phyloP scores from a whole-genome alignment of 805 yeast genomes.

The Spencermartinsiella europaea region DNA sequence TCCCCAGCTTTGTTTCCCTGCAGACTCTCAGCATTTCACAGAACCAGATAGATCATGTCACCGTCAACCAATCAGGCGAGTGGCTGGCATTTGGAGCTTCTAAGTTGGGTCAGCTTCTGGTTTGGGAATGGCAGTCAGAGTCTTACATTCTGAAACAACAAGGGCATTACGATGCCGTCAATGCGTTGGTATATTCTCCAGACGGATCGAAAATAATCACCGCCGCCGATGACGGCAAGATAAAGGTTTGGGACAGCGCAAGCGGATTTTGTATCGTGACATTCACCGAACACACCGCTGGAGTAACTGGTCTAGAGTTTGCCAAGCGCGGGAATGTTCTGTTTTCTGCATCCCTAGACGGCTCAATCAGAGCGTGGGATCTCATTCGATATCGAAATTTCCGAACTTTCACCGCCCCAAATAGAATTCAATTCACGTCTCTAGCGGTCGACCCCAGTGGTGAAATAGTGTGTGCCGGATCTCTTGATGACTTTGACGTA shows the following conservation, averaged over 20 bases:
- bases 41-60: slow-evolving; percentile 76
- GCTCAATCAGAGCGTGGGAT: slow-evolving; percentile 98
- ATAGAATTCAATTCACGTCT: slow-evolving; percentile 78
- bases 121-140: slow-evolving; percentile 98
- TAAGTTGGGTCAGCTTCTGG: slow-evolving; percentile 85
- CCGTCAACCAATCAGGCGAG: slow-evolving; percentile 80
- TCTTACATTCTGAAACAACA: slow-evolving; percentile 93
- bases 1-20: slow-evolving; percentile 71
- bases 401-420: slow-evolving; percentile 89
- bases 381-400: slow-evolving; percentile 87
- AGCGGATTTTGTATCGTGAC: slow-evolving; percentile 93
- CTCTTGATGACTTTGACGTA: slow-evolving; percentile 81
- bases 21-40: slow-evolving; percentile 93
- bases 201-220: slow-evolving; percentile 92
- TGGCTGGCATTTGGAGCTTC: slow-evolving; percentile 96
- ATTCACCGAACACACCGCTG: slow-evolving; percentile 82
- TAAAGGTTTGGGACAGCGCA: slow-evolving; percentile 90
- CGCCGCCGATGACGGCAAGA: slow-evolving; percentile 94
- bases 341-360: slow-evolving; percentile 89
- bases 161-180: slow-evolving; percentile 92
- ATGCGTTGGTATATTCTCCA: slow-evolving; percentile 80
- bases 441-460: slow-evolving; percentile 97
- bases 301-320: slow-evolving; percentile 83
- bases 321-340: slow-evolving; percentile 87
- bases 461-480: slow-evolving; percentile 93